Evolutionary conservation across 306 rosid genomes (phyloP), one percentile per base, ranked within the genome.

Genomic region (Argentina anserina): DNA sequence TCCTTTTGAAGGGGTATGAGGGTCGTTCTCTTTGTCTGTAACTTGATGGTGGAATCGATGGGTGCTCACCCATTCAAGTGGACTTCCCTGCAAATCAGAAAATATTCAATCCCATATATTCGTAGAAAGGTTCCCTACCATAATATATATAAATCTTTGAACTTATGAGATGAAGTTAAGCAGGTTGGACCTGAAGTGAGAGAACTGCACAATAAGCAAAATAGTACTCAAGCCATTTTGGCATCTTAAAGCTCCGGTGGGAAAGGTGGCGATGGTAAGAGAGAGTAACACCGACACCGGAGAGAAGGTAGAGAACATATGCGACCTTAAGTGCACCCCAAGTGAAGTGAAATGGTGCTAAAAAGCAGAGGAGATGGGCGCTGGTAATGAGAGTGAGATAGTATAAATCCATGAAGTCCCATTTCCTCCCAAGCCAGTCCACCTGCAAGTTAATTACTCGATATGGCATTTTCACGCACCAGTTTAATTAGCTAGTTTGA

Each of bases 121-220:
- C n/a, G n/a, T n/a, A 8, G 11, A 41, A 41, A 41, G 10, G 45
- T 8, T 41, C 11, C 3, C 45, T 41, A 41, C 45, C n/a, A n/a
- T n/a, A n/a, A n/a, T n/a, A n/a, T n/a, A n/a, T n/a, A 41, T 41
- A 3, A 41, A 8, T 8, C 10, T 1, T 9, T 9, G 11, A 41
- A 41, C 14, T 41, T 13, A 41, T 41, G 45, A 9, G 45, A 76
- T n/a, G n/a, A n/a, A n/a, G n/a, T n/a, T n/a, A n/a, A n/a, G n/a
- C n/a, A n/a, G n/a, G n/a, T n/a, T n/a, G n/a, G n/a, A n/a, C 96
- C 90, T 89, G 92, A 70, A 85, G 83, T 36, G 92, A 90, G 14
- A 81, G 80, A 34, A 61, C 82, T 0, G 86, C 92, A 33, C 83
- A 80, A 59, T 89, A 87, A 59, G 92, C 90, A 76, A 85, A 83